Evolutionary conservation across 2,329 filamentous ascomycete genomes (phyloP).

Genomic region (Fusarium torreyae): DNA sequence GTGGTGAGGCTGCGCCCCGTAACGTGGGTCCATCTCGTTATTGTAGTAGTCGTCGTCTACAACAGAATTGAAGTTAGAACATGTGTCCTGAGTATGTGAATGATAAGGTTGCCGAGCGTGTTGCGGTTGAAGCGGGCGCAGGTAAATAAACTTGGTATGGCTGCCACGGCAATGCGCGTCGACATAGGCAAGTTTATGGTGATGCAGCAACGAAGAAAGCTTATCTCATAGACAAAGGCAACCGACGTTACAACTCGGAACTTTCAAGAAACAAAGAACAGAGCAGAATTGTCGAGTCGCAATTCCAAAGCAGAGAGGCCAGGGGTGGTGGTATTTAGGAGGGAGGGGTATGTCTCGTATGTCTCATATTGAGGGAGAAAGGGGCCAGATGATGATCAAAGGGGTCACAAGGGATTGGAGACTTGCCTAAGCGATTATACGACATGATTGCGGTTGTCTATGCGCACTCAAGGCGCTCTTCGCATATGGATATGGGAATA

Average conservation of each 20-base stretch:
- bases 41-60: slow-evolving; percentile 74
- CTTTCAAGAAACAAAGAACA: slow-evolving; percentile 3
- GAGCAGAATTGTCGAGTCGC: slow-evolving; percentile 14
- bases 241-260: slow-evolving; percentile 2
- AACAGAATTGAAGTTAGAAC: slow-evolving; percentile 43
- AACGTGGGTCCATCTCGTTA: slow-evolving; percentile 67
- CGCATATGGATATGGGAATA: slow-evolving; percentile 11
- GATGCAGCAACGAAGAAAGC: slow-evolving; percentile 24
- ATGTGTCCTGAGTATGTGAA: slow-evolving; percentile 9
- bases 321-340: slow-evolving; percentile 41
- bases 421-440: slow-evolving; percentile 82
- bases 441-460: slow-evolving; percentile 67
- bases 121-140: slow-evolving; percentile 10
- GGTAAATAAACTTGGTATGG: slow-evolving; percentile 18
- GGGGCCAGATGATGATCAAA: slow-evolving; percentile 40
- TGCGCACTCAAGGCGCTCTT: slow-evolving; percentile 46
- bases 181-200: slow-evolving; percentile 26
- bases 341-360: slow-evolving; percentile 45
- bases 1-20: slow-evolving; percentile 34
- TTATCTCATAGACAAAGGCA: slow-evolving; percentile 9
- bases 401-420: slow-evolving; percentile 27
- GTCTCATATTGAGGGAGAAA: slow-evolving; percentile 41
- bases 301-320: slow-evolving; percentile 31
- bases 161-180: slow-evolving; percentile 40
- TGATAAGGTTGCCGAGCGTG: slow-evolving; percentile 22